Evolutionary conservation across 257 asterid species (phyloP).

Genomic region (Solanum paucissectum): DNA sequence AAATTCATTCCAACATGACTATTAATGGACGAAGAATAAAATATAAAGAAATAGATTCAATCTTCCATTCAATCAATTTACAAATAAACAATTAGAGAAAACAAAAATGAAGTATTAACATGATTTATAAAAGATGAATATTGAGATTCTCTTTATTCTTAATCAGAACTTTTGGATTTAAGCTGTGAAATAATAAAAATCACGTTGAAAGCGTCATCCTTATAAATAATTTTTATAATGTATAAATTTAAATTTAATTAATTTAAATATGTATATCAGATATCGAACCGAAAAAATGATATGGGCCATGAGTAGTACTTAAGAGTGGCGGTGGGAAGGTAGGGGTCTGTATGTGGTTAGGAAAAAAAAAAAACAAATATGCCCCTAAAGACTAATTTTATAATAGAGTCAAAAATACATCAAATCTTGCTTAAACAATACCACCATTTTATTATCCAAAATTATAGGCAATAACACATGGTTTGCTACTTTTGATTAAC

Average conservation of each 20-base stretch:
- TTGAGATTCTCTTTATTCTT: background rate
- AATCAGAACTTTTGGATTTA: rapidly evolving
- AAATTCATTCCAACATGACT: background rate
- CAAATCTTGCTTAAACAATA: slow-evolving; percentile 11
- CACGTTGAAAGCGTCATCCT: rapidly evolving
- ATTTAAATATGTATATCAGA: rapidly evolving
- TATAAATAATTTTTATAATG: background rate
- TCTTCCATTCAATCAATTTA: background rate
- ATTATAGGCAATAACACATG: slow-evolving; percentile 53
- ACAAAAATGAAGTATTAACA: background rate
- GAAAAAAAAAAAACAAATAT: slow-evolving; percentile 19
- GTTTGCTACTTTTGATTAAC: slow-evolving; percentile 26
- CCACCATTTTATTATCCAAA: slow-evolving; percentile 15
- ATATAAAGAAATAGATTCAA: background rate
- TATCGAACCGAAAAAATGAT: background rate
- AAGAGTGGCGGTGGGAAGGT: slow-evolving; percentile 11
- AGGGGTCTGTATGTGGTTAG: slow-evolving; percentile 14
- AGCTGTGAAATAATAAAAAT: background rate
- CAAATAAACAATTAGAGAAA: background rate
- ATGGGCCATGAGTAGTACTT: background rate
- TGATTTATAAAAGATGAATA: background rate
- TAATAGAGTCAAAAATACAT: slow-evolving; percentile 21
- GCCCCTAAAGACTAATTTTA: background rate
- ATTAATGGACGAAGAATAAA: background rate
- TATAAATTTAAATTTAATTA: background rate